Conservation (phyloP, 345 rosid genomes). For the Salix udensis region DNA sequence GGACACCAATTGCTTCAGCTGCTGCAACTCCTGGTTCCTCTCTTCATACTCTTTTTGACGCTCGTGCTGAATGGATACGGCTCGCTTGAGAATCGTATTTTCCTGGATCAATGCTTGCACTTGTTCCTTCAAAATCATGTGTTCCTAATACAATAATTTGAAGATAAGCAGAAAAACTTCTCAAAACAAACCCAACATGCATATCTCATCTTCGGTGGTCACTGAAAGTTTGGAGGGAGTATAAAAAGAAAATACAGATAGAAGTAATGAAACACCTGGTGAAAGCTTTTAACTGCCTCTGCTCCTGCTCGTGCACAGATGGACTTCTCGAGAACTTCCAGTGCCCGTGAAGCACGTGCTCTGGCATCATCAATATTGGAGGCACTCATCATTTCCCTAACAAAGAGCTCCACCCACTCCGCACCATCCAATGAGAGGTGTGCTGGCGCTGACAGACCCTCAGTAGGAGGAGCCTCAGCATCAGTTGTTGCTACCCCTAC, state of each 20-base stretch:
- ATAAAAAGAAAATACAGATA: not conserved
- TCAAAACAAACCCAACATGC: not conserved
- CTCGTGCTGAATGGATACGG: conserved; percentile 77
- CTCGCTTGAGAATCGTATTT: conserved; percentile 67
- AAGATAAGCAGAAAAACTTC: not conserved
- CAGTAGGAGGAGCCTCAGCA: conserved; percentile 26
- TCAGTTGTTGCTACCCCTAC: conserved; percentile 25
- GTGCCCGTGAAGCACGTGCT: conserved; percentile 74
- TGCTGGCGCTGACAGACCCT: conserved; percentile 31
- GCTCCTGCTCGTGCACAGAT: conserved; percentile 55
- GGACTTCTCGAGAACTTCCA: conserved; percentile 74
- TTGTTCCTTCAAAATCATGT: conserved; percentile 62
- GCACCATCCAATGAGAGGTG: conserved; percentile 47
- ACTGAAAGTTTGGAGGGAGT: not conserved
- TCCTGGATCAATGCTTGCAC: conserved; percentile 65
- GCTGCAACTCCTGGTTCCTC: conserved; percentile 63
- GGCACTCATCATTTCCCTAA: conserved; percentile 67
- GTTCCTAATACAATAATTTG: conserved; percentile 39
- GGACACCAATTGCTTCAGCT: conserved; percentile 62
- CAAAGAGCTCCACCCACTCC: conserved; percentile 84
- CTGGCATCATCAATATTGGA: conserved; percentile 73
- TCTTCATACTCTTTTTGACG: conserved; percentile 63
- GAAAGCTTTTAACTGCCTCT: conserved; percentile 49
- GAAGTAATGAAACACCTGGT: conserved; percentile 40
- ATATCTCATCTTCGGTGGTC: not conserved